Evolutionary conservation across 1,139 yeast genomes (phyloP).

Genomic region (Meyerozyma sp.): DNA sequence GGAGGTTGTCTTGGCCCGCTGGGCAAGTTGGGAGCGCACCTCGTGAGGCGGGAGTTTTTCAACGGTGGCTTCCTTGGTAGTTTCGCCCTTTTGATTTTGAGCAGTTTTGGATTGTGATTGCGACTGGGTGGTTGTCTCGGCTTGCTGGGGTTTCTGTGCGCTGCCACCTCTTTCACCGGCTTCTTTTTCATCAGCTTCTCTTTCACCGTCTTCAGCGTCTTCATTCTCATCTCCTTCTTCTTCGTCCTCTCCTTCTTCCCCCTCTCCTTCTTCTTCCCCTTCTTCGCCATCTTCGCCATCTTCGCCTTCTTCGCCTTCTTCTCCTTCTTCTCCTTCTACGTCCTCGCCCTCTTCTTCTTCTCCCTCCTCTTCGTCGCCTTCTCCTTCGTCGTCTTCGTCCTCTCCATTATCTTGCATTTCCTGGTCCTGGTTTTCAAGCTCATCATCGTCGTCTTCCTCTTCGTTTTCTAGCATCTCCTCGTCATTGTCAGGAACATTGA

Average conservation of each 20-base stretch:
- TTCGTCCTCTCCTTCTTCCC: conserved; percentile 13
- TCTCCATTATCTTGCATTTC: conserved; percentile 10
- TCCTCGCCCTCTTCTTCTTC: conserved; percentile 2
- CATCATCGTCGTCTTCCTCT: conserved; percentile 8
- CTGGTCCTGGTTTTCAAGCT: conserved; percentile 9
- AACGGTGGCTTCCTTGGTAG: neutral
- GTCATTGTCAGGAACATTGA: conserved; percentile 20
- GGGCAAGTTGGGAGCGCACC: conserved; percentile 34
- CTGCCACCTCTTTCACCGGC: conserved; percentile 4
- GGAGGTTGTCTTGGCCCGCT: conserved; percentile 41
- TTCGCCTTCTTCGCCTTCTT: conserved; percentile 6
- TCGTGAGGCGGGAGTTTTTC: conserved; percentile 11
- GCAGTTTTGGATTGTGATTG: conserved; percentile 1
- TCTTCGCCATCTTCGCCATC: conserved; percentile 22
- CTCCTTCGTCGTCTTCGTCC: conserved; percentile 7
- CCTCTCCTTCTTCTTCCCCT: conserved; percentile 24
- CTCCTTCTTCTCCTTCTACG: conserved; percentile 2
- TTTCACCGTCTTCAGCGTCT: conserved; percentile 5
- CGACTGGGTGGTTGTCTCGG: neutral
- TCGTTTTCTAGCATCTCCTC: conserved; percentile 17
- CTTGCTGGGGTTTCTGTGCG: neutral
- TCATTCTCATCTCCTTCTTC: conserved; percentile 5
- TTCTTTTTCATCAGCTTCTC: no score
- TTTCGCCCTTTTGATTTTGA: conserved; percentile 2
- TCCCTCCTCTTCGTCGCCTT: conserved; percentile 12